Conservation (phyloP, 768 basidiomycete genomes). For the Asterophora lycoperdoides region DNA sequence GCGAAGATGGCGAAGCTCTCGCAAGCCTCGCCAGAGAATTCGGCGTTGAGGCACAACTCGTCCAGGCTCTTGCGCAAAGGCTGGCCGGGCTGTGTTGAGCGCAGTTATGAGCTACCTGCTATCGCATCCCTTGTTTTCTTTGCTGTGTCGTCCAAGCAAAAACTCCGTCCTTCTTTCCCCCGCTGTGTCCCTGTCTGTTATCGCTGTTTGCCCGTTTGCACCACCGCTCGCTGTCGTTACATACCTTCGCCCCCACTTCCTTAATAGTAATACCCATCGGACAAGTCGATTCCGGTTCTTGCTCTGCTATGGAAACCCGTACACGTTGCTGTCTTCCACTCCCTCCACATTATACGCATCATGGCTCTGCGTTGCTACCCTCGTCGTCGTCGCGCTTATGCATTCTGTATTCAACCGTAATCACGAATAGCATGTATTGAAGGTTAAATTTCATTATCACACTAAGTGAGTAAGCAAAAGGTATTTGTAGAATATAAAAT, state of each 20-base stretch:
- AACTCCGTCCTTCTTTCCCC: constrained; percentile 6
- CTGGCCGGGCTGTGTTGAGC: constrained; percentile 28
- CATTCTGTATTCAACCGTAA: constrained; percentile 6
- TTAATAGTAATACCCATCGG: constrained; percentile 2
- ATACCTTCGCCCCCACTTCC: neutral
- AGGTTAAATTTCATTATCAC: neutral
- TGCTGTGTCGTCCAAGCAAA: constrained; percentile 7
- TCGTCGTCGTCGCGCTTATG: constrained; percentile 5
- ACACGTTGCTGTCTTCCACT: constrained; percentile 1
- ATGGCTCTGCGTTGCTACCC: constrained; percentile 6
- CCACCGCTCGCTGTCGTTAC: neutral
- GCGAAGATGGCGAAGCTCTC: constrained; percentile 27
- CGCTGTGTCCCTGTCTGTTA: neutral
- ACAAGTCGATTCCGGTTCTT: constrained; percentile 8
- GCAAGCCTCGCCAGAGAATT: constrained; percentile 68
- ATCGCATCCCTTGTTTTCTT: constrained; percentile 5
- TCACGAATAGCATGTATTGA: neutral
- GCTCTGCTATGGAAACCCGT: constrained; percentile 11
- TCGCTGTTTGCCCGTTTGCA: neutral
- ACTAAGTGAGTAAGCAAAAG: no score
- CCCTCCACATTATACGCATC: neutral
- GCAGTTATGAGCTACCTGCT: neutral
- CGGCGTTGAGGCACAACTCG: constrained; percentile 63
- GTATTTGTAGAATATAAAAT: no score
- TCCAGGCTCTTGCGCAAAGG: constrained; percentile 64